Conservation (phyloP, 2,329 filamentous ascomycete genomes). For the Talaromyces sp. region DNA sequence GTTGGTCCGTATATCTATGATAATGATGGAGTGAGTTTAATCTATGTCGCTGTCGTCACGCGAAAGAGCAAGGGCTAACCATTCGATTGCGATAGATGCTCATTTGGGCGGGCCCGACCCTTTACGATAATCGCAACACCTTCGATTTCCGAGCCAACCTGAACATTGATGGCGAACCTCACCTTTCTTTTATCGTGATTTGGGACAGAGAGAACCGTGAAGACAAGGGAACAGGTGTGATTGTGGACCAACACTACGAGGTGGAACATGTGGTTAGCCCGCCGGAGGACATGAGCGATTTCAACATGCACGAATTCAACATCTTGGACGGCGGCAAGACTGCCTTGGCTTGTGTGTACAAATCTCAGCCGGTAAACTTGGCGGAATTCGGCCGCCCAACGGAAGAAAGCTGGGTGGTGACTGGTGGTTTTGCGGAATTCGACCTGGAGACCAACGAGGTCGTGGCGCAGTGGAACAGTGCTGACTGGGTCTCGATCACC, state of each 20-base stretch:
- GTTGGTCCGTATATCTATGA: constrained; percentile 55
- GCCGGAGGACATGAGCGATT: constrained; percentile 29
- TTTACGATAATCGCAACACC: constrained; percentile 50
- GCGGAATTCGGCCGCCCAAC: constrained; percentile 35
- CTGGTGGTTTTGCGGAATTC: constrained; percentile 43
- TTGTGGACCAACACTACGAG: constrained; percentile 52
- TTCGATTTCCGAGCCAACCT: constrained; percentile 52
- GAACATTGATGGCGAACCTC: constrained; percentile 46
- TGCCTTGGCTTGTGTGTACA: constrained; percentile 36
- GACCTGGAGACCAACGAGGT: constrained; percentile 39
- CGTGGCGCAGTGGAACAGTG: constrained; percentile 41
- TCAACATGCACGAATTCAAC: constrained; percentile 49
- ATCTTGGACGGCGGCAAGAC: constrained; percentile 39
- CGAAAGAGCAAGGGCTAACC: background rate
- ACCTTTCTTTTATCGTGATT: constrained; percentile 52
- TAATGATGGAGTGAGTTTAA: constrained; percentile 42
- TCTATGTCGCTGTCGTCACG: no score
- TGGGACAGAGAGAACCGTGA: constrained; percentile 31
- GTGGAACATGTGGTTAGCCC: constrained; percentile 44
- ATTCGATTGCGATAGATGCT: constrained; percentile 37
- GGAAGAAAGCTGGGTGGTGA: constrained; percentile 34
- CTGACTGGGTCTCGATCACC: constrained; percentile 34
- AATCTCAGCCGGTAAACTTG: constrained; percentile 25
- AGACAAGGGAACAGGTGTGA: constrained; percentile 51
- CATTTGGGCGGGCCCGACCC: constrained; percentile 52